phyloP scores from a whole-genome alignment of 306 rosid genomes.

The Dryas drummondii region DNA sequence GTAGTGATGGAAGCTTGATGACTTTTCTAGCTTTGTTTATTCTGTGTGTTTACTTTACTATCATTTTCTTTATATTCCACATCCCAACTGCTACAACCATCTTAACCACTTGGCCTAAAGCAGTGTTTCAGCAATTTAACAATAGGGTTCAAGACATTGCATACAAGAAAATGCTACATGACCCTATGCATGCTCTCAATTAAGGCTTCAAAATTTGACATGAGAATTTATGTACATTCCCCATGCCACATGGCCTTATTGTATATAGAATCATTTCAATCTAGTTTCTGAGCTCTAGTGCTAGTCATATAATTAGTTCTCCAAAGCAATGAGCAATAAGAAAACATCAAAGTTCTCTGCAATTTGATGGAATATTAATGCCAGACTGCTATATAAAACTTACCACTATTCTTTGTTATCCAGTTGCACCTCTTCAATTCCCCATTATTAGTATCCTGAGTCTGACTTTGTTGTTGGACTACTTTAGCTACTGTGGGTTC shows the following conservation, averaged over 20 bases:
- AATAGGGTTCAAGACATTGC: too few species aligned
- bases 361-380: background rate
- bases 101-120: background rate
- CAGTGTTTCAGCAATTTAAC: too few species aligned
- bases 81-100: slow-evolving; percentile 2
- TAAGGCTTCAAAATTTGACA: too few species aligned
- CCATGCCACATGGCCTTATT: too few species aligned
- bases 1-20: slow-evolving; percentile 6
- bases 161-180: too few species aligned
- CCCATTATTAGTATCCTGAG: slow-evolving; percentile 40
- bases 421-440: slow-evolving; percentile 84
- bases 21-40: slow-evolving; percentile 9
- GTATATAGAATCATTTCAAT: too few species aligned
- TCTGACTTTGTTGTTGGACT: slow-evolving; percentile 34
- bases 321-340: background rate
- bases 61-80: slow-evolving; percentile 25
- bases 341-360: background rate
- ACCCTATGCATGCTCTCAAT: too few species aligned
- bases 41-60: background rate
- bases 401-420: slow-evolving; percentile 84
- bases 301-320: background rate
- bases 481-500: slow-evolving; percentile 43
- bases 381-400: background rate
- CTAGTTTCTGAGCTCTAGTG: too few species aligned
- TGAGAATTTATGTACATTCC: too few species aligned